Base-by-base conservation (phyloP, 805 yeast species). In the Metschnikowia reukaufii region DNA sequence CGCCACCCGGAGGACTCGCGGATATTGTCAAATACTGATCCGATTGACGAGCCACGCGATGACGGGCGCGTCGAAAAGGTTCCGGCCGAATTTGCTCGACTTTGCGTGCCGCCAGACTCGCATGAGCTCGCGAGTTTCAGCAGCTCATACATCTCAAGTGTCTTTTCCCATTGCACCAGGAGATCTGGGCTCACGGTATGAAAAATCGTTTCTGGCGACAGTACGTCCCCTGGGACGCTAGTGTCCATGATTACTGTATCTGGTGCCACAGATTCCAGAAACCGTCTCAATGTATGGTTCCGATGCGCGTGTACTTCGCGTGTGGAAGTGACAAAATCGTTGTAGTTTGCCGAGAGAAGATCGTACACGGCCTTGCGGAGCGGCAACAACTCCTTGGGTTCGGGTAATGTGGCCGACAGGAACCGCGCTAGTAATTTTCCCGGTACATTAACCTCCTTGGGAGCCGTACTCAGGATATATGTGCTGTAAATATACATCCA, bases 371-470 rank as follows among this genome's bases (percentile, higher is more conserved):
- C 39, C 34, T 49, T 50, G 17, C 62, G 54, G 35, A 59, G 42
- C 40, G 45, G 50, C 2, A 35, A 19, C 13, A 63, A 37, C 35
- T 49, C 54, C 10, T 47, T 55, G 4, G 30, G 36, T 3, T 42
- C 41, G 4, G 71, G 73, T 20, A 54, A 39, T 16, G 41, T 49
- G n/a, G 57, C 49, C 20, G 57, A 56, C 35, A 47, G 43, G 33
- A 66, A 52, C 23, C 44, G 52, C 27, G 48, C 51, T 42, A 58
- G 63, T 34, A 63, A 44, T 21, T 44, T 45, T 39, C 55, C 58
- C 1, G 74, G 70, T 5, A 70, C 44, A 41, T 70, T 70, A 45
- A 70, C 59, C 45, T 70, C 74, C 45, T 62, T 65, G 12, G 52
- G 47, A 2, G 69, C 58, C 31, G 66, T 63, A 4, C 57, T 56